These are phyloP conservation scores for Claviceps digitariae DNA, from an alignment of 2,329 filamentous ascomycete species.

Conservation along the genomic window DNA sequence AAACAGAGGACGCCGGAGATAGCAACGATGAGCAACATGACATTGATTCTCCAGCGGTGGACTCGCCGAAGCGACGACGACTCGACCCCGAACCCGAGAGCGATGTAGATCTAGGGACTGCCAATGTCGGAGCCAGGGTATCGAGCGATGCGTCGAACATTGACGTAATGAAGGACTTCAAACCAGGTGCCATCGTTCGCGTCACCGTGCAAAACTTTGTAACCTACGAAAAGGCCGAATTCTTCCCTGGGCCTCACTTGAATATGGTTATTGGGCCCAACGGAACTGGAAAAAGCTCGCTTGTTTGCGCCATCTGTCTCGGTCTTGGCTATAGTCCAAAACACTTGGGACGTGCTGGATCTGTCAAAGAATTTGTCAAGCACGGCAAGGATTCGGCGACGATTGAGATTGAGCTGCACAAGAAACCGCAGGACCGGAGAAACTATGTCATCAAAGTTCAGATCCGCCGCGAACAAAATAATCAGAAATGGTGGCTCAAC, in stretches of 20 bases:
- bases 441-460: constrained; percentile 65
- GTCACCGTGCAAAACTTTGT: constrained; percentile 84
- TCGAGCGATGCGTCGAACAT: constrained; percentile 6
- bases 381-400: constrained; percentile 63
- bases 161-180: constrained; percentile 26
- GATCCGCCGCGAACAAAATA: constrained; percentile 74
- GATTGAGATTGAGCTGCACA: constrained; percentile 84
- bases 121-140: constrained; percentile 7
- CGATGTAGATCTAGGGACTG: constrained; percentile 7
- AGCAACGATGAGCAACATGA: constrained; percentile 14
- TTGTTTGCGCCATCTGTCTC: constrained; percentile 92
- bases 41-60: constrained; percentile 13
- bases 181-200: constrained; percentile 76
- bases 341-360: constrained; percentile 73
- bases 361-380: constrained; percentile 84
- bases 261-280: constrained; percentile 99
- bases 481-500: constrained; percentile 66
- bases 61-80: constrained; percentile 24
- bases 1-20: constrained; percentile 26
- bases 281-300: constrained; percentile 91
- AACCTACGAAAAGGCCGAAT: constrained; percentile 86
- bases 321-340: constrained; percentile 75
- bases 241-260: constrained; percentile 77
- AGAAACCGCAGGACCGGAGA: constrained; percentile 37
- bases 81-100: constrained; percentile 13